phyloP scores from a whole-genome alignment of 2,329 filamentous ascomycete genomes.

The Coniochaeta pulveracea region DNA sequence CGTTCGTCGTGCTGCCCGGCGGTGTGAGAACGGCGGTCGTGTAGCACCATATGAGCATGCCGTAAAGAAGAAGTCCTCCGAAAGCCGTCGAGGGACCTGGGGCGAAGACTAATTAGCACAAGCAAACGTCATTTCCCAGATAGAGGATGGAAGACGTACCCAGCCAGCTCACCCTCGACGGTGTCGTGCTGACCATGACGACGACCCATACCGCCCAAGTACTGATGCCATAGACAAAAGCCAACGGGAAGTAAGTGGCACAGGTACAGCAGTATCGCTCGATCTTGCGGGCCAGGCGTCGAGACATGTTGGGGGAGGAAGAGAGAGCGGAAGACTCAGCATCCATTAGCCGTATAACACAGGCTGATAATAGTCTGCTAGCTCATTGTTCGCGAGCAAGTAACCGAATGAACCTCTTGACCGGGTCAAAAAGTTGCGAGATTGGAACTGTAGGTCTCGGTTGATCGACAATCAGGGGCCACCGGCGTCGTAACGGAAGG shows the following conservation, averaged over 20 bases:
- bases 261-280: constrained; percentile 78
- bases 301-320: constrained; percentile 35
- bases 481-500: too few species aligned
- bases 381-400: constrained; percentile 1
- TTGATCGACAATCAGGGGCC: too few species aligned
- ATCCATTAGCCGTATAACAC: constrained; percentile 8
- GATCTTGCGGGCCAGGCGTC: constrained; percentile 54
- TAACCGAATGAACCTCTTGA: too few species aligned
- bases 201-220: constrained; percentile 91
- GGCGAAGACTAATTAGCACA: not conserved
- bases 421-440: too few species aligned
- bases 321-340: constrained; percentile 13
- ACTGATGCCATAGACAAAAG: constrained; percentile 82
- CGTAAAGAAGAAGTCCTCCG: constrained; percentile 60
- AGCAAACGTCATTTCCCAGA: not conserved
- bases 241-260: constrained; percentile 74
- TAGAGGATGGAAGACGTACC: constrained; percentile 28
- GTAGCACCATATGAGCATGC: constrained; percentile 79
- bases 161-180: constrained; percentile 41
- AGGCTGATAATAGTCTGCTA: not conserved
- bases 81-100: constrained; percentile 44
- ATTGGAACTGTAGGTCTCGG: too few species aligned
- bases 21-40: constrained; percentile 87
- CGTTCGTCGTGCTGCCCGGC: constrained; percentile 61
- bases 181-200: constrained; percentile 55